Evolutionary conservation across 371 early-diverging fungal genomes (phyloP).

Genomic region (Mucor saturninus): DNA sequence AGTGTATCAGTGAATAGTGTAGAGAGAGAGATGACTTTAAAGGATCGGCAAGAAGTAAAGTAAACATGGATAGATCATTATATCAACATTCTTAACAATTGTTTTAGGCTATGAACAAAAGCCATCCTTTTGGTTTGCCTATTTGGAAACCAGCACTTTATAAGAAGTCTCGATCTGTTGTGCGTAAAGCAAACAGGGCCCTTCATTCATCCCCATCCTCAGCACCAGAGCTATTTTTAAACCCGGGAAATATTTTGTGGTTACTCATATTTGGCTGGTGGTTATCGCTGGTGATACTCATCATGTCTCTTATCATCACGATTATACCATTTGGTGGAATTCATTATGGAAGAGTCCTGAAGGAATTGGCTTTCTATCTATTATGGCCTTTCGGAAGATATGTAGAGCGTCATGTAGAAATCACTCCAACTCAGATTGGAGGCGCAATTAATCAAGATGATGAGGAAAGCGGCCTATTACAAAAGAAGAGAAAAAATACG

Average conservation of each 20-base stretch:
- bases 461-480: constrained; percentile 35
- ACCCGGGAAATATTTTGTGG: constrained; percentile 88
- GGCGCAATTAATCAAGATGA: constrained; percentile 15
- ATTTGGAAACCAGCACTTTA: constrained; percentile 98
- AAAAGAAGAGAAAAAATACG: constrained; percentile 8
- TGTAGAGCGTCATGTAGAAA: constrained; percentile 63
- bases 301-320: constrained; percentile 52
- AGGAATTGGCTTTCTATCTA: constrained; percentile 75
- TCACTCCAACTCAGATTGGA: constrained; percentile 25
- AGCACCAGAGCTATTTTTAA: constrained; percentile 62
- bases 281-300: constrained; percentile 69
- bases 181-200: constrained; percentile 76
- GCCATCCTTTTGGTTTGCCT: constrained; percentile 92
- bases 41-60: constrained; percentile 69
- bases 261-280: constrained; percentile 90
- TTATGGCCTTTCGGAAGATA: constrained; percentile 95
- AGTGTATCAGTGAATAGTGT: constrained; percentile 30
- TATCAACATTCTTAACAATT: no score
- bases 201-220: constrained; percentile 79
- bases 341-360: constrained; percentile 60
- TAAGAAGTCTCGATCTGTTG: constrained; percentile 90
- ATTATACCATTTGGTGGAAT: constrained; percentile 58
- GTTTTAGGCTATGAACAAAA: constrained; percentile 72
- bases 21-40: constrained; percentile 65
- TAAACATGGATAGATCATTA: no score